Evolutionary conservation across 768 basidiomycete genomes (phyloP), one percentile per base, ranked within the genome.

Genomic region (Cyclocybe aegerita): DNA sequence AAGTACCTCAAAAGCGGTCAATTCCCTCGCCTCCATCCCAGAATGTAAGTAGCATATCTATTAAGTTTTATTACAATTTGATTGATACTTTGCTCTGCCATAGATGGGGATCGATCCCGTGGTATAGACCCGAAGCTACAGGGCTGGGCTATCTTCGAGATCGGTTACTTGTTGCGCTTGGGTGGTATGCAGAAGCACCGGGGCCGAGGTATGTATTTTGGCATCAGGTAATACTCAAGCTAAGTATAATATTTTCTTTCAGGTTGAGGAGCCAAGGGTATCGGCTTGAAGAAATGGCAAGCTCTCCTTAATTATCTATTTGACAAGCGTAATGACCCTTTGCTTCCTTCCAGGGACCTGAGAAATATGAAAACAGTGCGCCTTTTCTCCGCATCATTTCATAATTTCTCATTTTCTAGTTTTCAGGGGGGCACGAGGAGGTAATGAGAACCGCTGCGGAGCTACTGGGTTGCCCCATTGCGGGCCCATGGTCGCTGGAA

Each of bases 41-140:
- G 49, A 0, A 69, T 60, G 72, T 75, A 31, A 44, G 23, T 23
- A 2, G 23, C 5, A 23, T 5, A 23, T 23, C 5, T 5, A 0
- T 23, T 1, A 5, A 23, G 23, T 23, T 23, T 23, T 23, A 23
- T 23, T 5, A 23, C 23, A 3, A 23, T 23, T 1, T 2, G 23
- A 1, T 5, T 23, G 5, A 23, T 23, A 23, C 5, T 23, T 23
- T 23, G 0, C 23, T 23, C 23, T 23, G 3, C 23, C 23, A 23
- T 23, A 23, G 23, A 23, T 23, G 23, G 23, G 56, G 65, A 30
- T 60, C 68, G 3, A 61, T 60, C 43, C 78, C 78, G 15, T 79
- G 78, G 77, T 81, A 81, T 54, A 75, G 70, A 54, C 71, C 75
- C 0, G 60, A 69, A 49, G 58, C 68, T 0, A 66, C 54, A 1